Conservation (phyloP, 768 basidiomycete genomes). For the Termitomyces heimii region DNA sequence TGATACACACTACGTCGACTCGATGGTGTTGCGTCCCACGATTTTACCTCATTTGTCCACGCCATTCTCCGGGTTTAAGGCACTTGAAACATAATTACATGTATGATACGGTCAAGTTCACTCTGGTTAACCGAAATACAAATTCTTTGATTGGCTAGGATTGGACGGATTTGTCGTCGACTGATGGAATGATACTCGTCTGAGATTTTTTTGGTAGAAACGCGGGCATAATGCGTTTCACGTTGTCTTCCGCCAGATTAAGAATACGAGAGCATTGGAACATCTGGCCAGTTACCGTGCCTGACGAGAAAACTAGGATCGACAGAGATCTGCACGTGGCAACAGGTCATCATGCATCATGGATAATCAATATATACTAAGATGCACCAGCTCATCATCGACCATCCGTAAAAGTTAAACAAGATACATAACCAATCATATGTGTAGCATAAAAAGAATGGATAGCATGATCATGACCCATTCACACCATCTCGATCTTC, state of each 20-base stretch:
- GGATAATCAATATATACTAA: background rate
- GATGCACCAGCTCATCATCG: background rate
- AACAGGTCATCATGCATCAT: background rate
- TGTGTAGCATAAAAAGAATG: background rate
- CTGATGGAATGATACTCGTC: background rate
- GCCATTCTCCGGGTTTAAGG: background rate
- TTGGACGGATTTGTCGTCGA: background rate
- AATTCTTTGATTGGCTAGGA: background rate
- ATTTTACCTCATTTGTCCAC: background rate
- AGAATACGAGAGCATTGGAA: background rate
- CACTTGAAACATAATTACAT: background rate
- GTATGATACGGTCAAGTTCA: background rate
- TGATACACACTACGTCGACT: background rate
- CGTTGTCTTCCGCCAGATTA: background rate
- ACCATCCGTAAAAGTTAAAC: background rate
- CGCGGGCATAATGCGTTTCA: too few species aligned
- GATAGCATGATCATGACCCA: background rate
- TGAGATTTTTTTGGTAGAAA: background rate
- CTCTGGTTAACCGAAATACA: background rate
- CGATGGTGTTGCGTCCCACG: background rate
- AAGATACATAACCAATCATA: background rate
- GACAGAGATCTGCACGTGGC: background rate
- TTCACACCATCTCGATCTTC: constrained; percentile 5
- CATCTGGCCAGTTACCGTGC: background rate
- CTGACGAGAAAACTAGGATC: background rate